Percentiles rank a stretch among this genome's conserved stretches.
Conservation (phyloP, 345 rosid genomes). For the Corymbia maculata region DNA sequence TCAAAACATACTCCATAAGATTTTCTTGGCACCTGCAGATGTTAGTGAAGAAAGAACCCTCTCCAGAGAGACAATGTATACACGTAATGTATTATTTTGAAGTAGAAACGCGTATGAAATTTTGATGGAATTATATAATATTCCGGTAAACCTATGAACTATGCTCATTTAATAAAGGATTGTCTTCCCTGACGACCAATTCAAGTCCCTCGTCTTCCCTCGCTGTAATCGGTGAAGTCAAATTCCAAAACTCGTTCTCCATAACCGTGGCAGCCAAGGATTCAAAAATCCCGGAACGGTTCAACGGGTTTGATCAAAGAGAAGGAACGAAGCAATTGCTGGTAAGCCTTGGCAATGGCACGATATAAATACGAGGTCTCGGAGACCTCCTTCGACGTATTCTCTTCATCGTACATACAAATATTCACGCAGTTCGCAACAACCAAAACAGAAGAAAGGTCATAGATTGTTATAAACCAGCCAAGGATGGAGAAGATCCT, state of each 20-base stretch:
- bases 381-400: background rate
- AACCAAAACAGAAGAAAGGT: background rate
- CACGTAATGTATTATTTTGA: background rate
- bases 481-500: background rate
- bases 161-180: background rate
- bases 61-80: background rate
- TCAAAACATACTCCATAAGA: background rate
- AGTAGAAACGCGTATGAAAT: background rate
- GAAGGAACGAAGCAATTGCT: background rate
- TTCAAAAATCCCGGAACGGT: background rate
- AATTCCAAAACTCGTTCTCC: background rate
- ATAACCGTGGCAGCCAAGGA: background rate
- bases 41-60: background rate
- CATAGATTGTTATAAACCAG: background rate
- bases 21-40: background rate
- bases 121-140: accelerated
- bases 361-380: background rate
- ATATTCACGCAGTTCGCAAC: background rate
- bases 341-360: background rate
- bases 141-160: background rate
- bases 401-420: background rate
- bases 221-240: background rate
- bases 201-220: background rate
- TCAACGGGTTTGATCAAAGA: background rate
- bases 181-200: background rate